phyloP scores from a whole-genome alignment of 495 filamentous ascomycete genomes.

The Penicillium diatomitis region DNA sequence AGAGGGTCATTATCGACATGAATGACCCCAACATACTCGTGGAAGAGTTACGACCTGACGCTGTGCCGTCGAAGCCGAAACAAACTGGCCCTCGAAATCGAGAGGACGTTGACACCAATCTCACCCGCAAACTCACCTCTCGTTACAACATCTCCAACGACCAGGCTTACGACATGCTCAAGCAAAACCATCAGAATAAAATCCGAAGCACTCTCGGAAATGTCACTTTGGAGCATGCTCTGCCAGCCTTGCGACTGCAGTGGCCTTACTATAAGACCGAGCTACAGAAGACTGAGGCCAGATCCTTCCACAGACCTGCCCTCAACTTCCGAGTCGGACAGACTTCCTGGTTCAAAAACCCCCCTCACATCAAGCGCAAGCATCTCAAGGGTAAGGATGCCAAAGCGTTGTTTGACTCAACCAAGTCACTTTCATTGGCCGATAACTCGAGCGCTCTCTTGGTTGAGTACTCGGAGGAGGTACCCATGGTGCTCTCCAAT shows the following conservation, averaged over 20 bases:
- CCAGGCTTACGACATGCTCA: constrained; percentile 86
- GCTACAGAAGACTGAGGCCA: constrained; percentile 65
- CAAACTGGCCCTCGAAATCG: constrained; percentile 22
- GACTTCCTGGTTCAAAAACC: constrained; percentile 43
- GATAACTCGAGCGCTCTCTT: constrained; percentile 82
- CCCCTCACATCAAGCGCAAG: constrained; percentile 56
- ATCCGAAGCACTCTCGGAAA: constrained; percentile 84
- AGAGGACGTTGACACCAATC: constrained; percentile 31
- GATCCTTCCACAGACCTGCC: constrained; percentile 82
- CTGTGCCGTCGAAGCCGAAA: constrained; percentile 35
- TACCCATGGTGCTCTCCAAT: constrained; percentile 82
- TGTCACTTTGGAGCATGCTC: constrained; percentile 76
- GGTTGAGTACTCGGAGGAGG: constrained; percentile 93
- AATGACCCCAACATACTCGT: constrained; percentile 84
- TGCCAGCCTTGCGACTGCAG: constrained; percentile 81
- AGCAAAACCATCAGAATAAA: constrained; percentile 94
- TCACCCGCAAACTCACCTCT: constrained; percentile 46
- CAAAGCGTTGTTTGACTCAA: constrained; percentile 62
- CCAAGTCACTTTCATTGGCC: constrained; percentile 68
- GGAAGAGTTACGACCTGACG: constrained; percentile 48
- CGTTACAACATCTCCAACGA: constrained; percentile 96
- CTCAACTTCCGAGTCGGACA: constrained; percentile 54
- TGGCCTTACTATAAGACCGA: constrained; percentile 92
- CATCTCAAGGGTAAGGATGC: constrained; percentile 64
- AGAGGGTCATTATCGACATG: constrained; percentile 73